Conservation (phyloP, 1,284 basidiomycete genomes). For the Schizophyllum amplum region DNA sequence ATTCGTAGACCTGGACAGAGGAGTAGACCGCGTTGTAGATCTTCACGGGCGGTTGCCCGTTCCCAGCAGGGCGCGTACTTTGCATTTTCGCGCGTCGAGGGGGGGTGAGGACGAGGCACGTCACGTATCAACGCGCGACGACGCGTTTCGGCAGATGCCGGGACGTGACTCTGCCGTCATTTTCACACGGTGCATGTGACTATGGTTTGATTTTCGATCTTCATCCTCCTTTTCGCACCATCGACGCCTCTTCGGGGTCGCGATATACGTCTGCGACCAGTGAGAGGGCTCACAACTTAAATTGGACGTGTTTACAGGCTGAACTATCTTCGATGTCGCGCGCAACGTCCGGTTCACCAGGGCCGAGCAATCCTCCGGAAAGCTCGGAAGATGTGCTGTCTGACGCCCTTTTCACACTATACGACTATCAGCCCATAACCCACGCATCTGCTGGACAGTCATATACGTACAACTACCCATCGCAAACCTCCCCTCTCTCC, state of each 20-base stretch:
- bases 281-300: no score
- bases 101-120: background rate
- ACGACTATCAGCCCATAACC: constrained; percentile 51
- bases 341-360: no score
- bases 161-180: background rate
- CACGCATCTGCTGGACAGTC: constrained; percentile 43
- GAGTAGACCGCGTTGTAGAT: constrained; percentile 88
- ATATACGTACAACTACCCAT: constrained; percentile 30
- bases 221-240: no score
- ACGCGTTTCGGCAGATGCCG: background rate
- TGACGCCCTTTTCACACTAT: constrained; percentile 51
- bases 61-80: background rate
- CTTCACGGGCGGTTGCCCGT: constrained; percentile 40
- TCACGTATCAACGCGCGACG: background rate
- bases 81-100: background rate
- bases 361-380: no score
- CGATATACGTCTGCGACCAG: no score
- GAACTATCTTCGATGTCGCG: no score
- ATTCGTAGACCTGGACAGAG: constrained; percentile 89
- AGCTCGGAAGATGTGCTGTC: constrained; percentile 54
- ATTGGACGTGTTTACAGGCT: no score
- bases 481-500: constrained; percentile 5
- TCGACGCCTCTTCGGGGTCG: no score
- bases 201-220: no score
- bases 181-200: no score